A percentile compares a stretch with the other conserved stretches of the same genome.
Evolutionary conservation across 352 stramenopile genomes (phyloP).

Genomic region (Blastocystis sp.): DNA sequence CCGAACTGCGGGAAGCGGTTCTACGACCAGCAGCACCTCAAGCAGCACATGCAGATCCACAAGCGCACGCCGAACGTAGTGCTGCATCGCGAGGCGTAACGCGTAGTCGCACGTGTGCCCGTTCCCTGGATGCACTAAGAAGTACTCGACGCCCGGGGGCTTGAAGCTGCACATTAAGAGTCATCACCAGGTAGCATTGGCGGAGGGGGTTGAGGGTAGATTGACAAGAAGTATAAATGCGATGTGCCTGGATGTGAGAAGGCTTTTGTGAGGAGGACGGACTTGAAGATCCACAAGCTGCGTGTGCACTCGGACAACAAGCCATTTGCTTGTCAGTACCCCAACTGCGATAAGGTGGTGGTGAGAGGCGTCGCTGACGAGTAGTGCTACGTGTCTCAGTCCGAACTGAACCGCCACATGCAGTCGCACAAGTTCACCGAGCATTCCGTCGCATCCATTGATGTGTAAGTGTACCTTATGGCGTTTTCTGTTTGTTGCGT

Average conservation of each 20-base stretch:
- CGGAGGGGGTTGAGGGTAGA: neutral
- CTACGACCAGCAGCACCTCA: conserved; percentile 69
- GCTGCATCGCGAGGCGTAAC: neutral
- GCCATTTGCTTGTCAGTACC: conserved; percentile 42
- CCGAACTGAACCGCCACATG: conserved; percentile 63
- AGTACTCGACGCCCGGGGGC: conserved; percentile 67
- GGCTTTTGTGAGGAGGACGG: conserved; percentile 65
- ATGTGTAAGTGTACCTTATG: neutral
- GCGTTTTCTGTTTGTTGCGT: neutral
- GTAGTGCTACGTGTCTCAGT: conserved; percentile 65
- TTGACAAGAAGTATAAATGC: conserved; percentile 73
- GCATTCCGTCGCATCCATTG: neutral
- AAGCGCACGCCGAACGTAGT: conserved; percentile 57
- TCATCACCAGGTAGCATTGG: conserved; percentile 35
- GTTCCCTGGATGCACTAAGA: conserved; percentile 54
- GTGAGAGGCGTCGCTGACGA: neutral
- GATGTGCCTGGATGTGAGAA: conserved; percentile 63
- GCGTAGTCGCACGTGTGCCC: conserved; percentile 38
- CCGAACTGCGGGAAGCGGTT: conserved; percentile 63
- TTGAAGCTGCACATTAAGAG: conserved; percentile 65
- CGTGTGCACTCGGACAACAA: conserved; percentile 68
- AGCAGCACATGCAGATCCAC: conserved; percentile 63
- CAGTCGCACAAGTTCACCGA: conserved; percentile 65
- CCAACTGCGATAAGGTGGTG: conserved; percentile 59
- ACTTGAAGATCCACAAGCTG: conserved; percentile 70